Evolutionary conservation across 1,284 basidiomycete genomes (phyloP), one percentile per base, ranked within the genome.

Genomic region (Heterobasidion annosum): DNA sequence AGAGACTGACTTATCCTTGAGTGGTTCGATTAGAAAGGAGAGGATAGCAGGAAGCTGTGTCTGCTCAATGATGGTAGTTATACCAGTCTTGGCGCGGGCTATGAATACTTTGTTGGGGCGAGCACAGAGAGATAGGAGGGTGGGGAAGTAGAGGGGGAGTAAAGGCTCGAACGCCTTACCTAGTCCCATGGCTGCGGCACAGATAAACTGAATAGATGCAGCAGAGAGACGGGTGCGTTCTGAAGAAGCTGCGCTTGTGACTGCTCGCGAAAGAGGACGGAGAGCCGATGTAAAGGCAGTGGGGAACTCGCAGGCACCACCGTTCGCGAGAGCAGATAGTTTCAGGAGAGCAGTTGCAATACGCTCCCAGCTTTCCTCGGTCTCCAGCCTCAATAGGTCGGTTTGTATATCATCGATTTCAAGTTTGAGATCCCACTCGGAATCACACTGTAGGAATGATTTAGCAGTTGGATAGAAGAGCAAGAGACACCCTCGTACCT

Each of bases 311-410:
- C 73, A 75, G 15, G 75, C 82, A 37, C 80, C 82, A 52, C 79
- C 76, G 44, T 76, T 72, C 58, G 79, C 80, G n/a, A 87, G 68
- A n/a, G 70, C 69, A 9, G 73, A 73, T 43, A 93, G 70, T 8
- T 73, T 68, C 34, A 67, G 63, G 43, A 93, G 65, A 6, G 76
- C 76, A 47, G 77, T 73, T 7, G 77, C 69, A 43, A 93, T 88
- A n/a, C 70, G 73, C 54, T 92, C 88, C 91, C 91, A 93, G 2
- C 81, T 83, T 43, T 93, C 88, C 65, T 93, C 91, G 1, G 85
- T 83, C 69, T 93, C 91, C 34, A 74, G 64, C n/a, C 81, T 69
- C 48, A 70, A 65, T 13, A 91, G 64, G 43, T 74, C 69, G 42
- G 67, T 61, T 51, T 72, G 73, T 33, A 80, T 62, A 18, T 62